Evolutionary conservation across 331 rosid species (phyloP).

Genomic region (Pyracantha coccinea): DNA sequence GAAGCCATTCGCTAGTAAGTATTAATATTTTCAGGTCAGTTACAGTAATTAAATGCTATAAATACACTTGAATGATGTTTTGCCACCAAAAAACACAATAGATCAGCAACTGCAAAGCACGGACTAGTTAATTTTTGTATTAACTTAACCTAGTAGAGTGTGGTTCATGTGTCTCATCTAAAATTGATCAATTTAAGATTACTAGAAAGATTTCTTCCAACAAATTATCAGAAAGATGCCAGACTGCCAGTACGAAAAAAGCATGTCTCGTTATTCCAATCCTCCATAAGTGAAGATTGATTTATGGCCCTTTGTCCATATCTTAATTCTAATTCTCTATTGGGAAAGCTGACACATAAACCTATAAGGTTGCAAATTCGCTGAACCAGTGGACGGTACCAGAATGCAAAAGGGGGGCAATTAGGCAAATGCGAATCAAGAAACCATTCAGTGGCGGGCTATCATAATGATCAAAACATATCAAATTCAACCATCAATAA

Average conservation of each 20-base stretch:
- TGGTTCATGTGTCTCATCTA: neutral
- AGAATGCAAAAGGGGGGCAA: neutral
- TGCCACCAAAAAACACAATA: neutral
- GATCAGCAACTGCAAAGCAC: neutral
- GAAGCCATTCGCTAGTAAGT: neutral
- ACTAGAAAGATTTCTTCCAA: neutral
- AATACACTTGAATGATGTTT: neutral
- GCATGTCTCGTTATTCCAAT: neutral
- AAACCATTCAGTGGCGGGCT: neutral
- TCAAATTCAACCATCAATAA: neutral
- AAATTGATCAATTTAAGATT: neutral
- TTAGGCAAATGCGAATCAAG: neutral
- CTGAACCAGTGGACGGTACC: constrained; percentile 4
- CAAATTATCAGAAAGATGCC: neutral
- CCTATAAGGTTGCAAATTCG: neutral
- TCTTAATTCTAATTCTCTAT: neutral
- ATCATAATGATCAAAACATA: neutral
- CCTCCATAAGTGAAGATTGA: too few species aligned
- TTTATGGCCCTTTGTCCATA: neutral
- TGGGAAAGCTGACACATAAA: neutral
- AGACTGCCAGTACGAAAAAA: neutral
- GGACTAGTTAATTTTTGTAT: neutral
- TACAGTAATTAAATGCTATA: neutral
- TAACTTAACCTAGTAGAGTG: neutral
- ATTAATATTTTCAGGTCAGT: neutral